These are phyloP conservation scores for Bruguiera gymnorhiza DNA, from an alignment of 345 rosid genomes.

Conservation along the genomic window DNA sequence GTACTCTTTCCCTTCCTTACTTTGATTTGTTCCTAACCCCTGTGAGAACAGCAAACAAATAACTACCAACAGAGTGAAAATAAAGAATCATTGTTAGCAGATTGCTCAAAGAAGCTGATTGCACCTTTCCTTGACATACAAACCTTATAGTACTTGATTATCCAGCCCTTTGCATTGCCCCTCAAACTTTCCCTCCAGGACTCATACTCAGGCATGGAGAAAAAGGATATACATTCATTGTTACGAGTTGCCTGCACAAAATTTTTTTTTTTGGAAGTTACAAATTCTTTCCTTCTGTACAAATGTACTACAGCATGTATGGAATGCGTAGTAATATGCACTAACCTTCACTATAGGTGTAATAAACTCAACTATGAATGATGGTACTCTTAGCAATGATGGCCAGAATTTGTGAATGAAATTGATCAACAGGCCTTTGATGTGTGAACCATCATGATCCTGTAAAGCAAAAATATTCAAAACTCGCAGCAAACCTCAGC, in stretches of 20 bases:
- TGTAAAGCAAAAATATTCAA: constrained; percentile 30
- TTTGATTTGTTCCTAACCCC: constrained; percentile 96
- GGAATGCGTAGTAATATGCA: constrained; percentile 1
- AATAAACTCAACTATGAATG: constrained; percentile 89
- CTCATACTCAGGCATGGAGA: constrained; percentile 92
- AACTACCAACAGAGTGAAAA: neutral
- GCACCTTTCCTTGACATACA: constrained; percentile 15
- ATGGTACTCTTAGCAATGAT: constrained; percentile 70
- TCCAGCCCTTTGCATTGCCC: constrained; percentile 72
- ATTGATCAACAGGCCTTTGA: constrained; percentile 88
- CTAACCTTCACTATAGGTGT: constrained; percentile 96
- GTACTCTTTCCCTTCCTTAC: constrained; percentile 75
- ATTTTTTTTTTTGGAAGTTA: neutral
- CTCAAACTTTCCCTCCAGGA: constrained; percentile 72
- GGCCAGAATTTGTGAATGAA: constrained; percentile 98
- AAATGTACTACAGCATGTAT: neutral
- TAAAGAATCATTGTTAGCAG: neutral
- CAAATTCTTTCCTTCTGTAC: neutral
- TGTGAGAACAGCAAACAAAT: constrained; percentile 17
- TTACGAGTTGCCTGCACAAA: constrained; percentile 59
- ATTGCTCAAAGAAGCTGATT: neutral
- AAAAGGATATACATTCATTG: constrained; percentile 53
- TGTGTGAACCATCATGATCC: constrained; percentile 99
- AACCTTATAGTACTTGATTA: constrained; percentile 95
- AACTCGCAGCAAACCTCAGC: neutral